Evolutionary conservation across 169 alveolate genomes (phyloP), one percentile per base, ranked within the genome.

Genomic region (Haemoproteus tartakovskyi): DNA sequence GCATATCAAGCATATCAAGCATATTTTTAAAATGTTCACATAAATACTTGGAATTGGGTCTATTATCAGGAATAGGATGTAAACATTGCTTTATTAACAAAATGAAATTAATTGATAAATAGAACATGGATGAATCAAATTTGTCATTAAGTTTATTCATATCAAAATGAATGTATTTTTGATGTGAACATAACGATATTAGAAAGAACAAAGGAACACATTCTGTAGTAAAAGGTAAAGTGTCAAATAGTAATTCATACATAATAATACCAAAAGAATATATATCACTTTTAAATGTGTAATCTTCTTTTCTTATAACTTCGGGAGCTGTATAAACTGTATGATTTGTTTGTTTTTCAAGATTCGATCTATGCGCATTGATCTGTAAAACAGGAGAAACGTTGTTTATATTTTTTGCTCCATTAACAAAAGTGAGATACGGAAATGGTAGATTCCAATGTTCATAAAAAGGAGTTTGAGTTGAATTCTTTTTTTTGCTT

Each of bases 241-340:
- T 19, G 9, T 57, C 51, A 47, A 67, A 67, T 26, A 86, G 59
- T 91, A 91, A 81, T 67, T 91, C 95, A 85, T 89, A 91, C 27
- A 91, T 61, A 18, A 91, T 91, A 1, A 91, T 94, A 4, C 95
- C 95, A 24, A 91, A 86, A 6, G 94, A 87, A 62, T 70, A 91
- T 61, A 91, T 84, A 67, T 91, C 95, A 33, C 89, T 94, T 61
- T 90, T 79, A 60, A 85, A 83, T 62, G 89, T 86, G 46, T 89
- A 91, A n/a, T 83, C 79, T 51, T 89, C 91, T 0, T 93, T 92
- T 41, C 87, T 67, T 52, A 63, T 64, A 54, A 89, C 89, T 30
- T 91, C 95, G 4, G 95, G 95, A 4, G 95, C 92, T 87, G 91
- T 91, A 81, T 89, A 91, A n/a, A n/a, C n/a, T n/a, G n/a, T n/a